A percentile compares a stretch with the other conserved stretches of the same genome.
phyloP scores from a whole-genome alignment of 1,284 basidiomycete species.

The Vanrija sp. region DNA sequence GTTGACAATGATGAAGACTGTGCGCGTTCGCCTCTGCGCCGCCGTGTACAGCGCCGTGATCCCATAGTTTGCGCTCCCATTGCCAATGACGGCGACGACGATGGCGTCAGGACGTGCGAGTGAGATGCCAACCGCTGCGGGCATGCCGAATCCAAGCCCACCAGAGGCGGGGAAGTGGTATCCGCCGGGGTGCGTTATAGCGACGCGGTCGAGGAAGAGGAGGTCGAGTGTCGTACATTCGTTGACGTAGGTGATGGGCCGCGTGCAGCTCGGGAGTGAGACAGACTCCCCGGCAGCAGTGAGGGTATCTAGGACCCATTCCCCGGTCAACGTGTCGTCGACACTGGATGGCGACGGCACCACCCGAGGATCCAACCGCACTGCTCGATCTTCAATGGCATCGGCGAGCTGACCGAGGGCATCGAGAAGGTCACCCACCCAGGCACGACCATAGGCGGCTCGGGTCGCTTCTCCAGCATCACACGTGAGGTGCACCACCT shows the following conservation, averaged over 20 bases:
- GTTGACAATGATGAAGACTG: conserved; percentile 13
- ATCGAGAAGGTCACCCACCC: no score
- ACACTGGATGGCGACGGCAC: not conserved
- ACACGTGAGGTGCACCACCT: conserved; percentile 10
- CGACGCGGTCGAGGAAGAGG: conserved; percentile 2
- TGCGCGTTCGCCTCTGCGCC: not conserved
- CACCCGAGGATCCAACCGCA: not conserved
- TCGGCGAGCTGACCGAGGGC: not conserved
- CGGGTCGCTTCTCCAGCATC: conserved; percentile 9
- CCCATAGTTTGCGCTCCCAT: conserved; percentile 13
- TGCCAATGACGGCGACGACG: conserved; percentile 10
- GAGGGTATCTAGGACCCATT: conserved; percentile 4
- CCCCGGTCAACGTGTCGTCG: conserved; percentile 2
- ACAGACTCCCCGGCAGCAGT: not conserved
- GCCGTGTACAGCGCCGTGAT: conserved; percentile 10
- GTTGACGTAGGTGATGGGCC: conserved; percentile 9
- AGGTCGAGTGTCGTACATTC: conserved; percentile 11
- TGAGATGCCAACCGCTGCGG: conserved; percentile 7
- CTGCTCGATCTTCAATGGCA: not conserved
- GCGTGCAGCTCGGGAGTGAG: no score
- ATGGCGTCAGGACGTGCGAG: conserved; percentile 7
- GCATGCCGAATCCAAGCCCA: conserved; percentile 13
- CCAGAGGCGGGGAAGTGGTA: conserved; percentile 15
- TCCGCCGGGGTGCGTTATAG: not conserved
- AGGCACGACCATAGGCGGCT: conserved; percentile 3